Evolutionary conservation across 495 filamentous ascomycete genomes (phyloP).

Genomic region (Penicillium egyptiacum): DNA sequence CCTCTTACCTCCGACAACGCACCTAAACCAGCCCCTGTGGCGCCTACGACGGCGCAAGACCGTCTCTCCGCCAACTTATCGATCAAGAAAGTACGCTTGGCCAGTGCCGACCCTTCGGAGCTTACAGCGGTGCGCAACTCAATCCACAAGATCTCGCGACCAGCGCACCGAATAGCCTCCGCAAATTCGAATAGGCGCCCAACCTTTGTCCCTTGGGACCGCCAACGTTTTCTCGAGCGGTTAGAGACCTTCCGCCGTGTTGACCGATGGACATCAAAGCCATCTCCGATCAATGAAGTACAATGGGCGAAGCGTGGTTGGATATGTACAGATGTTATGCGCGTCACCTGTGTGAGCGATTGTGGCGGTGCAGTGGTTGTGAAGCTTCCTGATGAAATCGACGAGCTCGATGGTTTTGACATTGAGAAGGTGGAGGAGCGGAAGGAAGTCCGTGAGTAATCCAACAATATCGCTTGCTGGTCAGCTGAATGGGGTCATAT

Average conservation of each 20-base stretch:
- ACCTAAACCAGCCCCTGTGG: conserved; percentile 27
- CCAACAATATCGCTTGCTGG: too few relatives aligned
- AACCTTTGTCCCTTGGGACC: conserved; percentile 80
- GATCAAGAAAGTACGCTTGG: conserved; percentile 43
- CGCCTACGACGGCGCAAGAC: conserved; percentile 28
- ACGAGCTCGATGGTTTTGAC: conserved; percentile 49
- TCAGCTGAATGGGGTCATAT: neutral
- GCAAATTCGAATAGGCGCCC: conserved; percentile 38
- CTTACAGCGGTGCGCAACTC: conserved; percentile 29
- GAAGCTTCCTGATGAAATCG: conserved; percentile 64
- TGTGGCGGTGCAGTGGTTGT: conserved; percentile 82
- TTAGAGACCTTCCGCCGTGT: conserved; percentile 87
- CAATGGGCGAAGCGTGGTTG: conserved; percentile 95
- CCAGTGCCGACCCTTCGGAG: conserved; percentile 24
- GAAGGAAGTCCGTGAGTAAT: conserved; percentile 56
- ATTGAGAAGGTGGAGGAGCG: conserved; percentile 62
- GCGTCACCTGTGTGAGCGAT: conserved; percentile 75
- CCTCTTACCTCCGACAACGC: conserved; percentile 22
- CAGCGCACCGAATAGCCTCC: conserved; percentile 25
- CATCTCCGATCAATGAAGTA: conserved; percentile 79
- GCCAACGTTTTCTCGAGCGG: conserved; percentile 75
- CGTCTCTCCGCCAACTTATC: conserved; percentile 34
- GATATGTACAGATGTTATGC: conserved; percentile 78
- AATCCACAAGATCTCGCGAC: conserved; percentile 27
- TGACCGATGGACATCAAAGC: conserved; percentile 78